Evolutionary conservation across 169 alveolate genomes (phyloP).

Genomic region (Plasmodium relictum): DNA sequence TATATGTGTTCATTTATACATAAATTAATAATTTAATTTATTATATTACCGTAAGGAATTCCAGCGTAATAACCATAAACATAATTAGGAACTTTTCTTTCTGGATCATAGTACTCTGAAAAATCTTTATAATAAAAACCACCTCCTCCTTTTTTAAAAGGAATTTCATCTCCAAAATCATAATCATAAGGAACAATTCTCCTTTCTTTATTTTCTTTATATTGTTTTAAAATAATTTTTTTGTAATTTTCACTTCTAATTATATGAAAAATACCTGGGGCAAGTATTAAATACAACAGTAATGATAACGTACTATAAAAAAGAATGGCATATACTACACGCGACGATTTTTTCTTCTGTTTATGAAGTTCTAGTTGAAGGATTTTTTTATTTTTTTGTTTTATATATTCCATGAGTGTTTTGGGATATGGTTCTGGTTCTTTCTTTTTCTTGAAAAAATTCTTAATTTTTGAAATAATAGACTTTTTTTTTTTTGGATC

Average conservation of each 20-base stretch:
- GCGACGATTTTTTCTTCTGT: neutral
- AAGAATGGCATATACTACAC: neutral
- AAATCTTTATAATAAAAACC: neutral
- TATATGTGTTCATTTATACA: neutral
- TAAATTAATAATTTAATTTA: neutral
- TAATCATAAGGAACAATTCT: constrained; percentile 12
- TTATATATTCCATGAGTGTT: constrained; percentile 41
- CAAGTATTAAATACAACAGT: neutral
- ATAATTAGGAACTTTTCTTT: neutral
- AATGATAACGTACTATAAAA: neutral
- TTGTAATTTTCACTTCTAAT: neutral
- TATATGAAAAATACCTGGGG: constrained; percentile 2
- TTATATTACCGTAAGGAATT: constrained; percentile 6
- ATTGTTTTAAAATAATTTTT: constrained; percentile 2
- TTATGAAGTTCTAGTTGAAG: constrained; percentile 1
- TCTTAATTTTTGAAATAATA: constrained; percentile 7
- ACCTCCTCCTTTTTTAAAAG: neutral
- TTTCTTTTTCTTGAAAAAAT: neutral
- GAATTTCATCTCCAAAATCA: neutral
- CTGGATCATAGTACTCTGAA: neutral
- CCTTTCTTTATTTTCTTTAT: constrained; percentile 4
- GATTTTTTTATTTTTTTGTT: constrained; percentile 23
- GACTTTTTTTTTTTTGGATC: neutral
- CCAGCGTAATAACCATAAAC: constrained; percentile 1
- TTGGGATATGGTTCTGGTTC: neutral